These are phyloP conservation scores for Eremothecium coryli DNA, from an alignment of 1,139 yeast genomes.

Conservation along the genomic window DNA sequence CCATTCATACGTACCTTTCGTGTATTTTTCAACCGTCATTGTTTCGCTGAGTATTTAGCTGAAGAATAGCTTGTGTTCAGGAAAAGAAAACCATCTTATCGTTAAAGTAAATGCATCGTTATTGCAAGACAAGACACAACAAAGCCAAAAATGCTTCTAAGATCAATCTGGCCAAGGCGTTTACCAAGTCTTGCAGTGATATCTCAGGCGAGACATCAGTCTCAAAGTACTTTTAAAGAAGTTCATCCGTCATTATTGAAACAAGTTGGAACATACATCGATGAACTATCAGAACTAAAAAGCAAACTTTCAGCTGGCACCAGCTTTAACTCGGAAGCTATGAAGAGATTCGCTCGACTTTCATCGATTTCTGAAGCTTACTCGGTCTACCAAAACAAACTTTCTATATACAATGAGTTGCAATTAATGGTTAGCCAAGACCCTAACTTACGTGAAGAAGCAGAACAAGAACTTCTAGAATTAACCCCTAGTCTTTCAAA, in stretches of 20 bases:
- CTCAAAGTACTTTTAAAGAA: conserved; percentile 22
- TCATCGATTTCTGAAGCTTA: conserved; percentile 46
- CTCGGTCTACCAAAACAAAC: conserved; percentile 35
- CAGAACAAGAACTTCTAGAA: conserved; percentile 30
- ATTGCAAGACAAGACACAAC: too few relatives aligned
- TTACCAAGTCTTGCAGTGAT: too few relatives aligned
- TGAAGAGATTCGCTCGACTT: conserved; percentile 48
- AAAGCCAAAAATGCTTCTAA: too few relatives aligned
- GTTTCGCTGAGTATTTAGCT: too few relatives aligned
- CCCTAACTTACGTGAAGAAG: conserved; percentile 33
- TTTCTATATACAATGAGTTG: conserved; percentile 34
- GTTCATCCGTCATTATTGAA: conserved; percentile 55
- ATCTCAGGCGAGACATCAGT: conserved; percentile 7
- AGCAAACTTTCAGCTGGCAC: conserved; percentile 38
- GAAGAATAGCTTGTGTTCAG: too few relatives aligned
- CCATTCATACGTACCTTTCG: conserved; percentile 21
- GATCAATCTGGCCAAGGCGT: too few relatives aligned
- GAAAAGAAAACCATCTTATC: too few relatives aligned
- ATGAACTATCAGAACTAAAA: conserved; percentile 45
- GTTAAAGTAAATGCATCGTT: too few relatives aligned
- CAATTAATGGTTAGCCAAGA: conserved; percentile 31
- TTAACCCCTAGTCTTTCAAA: conserved; percentile 28
- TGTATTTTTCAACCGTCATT: conserved; percentile 18
- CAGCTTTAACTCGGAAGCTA: conserved; percentile 46
- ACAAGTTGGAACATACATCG: conserved; percentile 47